These are phyloP conservation scores for Colletotrichum viniferum DNA, from an alignment of 2,329 filamentous ascomycete species.

Conservation along the genomic window DNA sequence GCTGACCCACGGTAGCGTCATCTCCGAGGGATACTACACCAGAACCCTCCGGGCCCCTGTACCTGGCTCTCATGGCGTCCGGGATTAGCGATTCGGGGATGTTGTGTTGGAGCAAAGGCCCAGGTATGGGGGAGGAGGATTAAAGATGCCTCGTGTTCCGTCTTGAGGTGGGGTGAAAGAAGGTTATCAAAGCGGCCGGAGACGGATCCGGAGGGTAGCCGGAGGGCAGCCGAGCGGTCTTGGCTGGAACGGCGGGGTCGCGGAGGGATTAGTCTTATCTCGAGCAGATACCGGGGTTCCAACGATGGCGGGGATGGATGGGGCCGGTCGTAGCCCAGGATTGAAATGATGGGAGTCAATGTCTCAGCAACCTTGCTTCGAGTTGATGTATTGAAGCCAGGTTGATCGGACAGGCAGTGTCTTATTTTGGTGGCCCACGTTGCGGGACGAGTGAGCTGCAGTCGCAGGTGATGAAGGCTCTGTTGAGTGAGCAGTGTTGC, in stretches of 20 bases:
- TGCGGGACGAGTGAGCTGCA: background rate
- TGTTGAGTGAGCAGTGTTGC: background rate
- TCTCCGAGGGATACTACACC: slow-evolving; percentile 73
- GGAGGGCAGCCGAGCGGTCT: background rate
- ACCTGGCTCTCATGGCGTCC: slow-evolving; percentile 70
- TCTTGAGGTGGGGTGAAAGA: background rate
- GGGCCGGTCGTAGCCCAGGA: background rate
- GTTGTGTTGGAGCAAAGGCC: background rate
- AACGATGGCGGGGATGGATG: background rate
- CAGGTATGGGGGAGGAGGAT: background rate
- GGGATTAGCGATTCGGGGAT: background rate
- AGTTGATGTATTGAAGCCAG: background rate
- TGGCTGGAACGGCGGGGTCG: slow-evolving; percentile 2
- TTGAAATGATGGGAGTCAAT: background rate
- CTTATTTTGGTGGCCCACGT: background rate
- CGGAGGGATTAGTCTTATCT: slow-evolving; percentile 1
- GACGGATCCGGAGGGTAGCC: background rate
- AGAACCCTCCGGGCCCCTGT: slow-evolving; percentile 76
- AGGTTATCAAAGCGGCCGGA: background rate
- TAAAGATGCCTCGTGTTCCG: background rate
- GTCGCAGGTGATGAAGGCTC: background rate
- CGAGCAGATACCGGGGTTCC: background rate
- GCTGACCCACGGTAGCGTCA: slow-evolving; percentile 66
- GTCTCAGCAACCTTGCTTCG: background rate
- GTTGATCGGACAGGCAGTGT: background rate